These are phyloP conservation scores for Penicillium brasilianum DNA, from an alignment of 2,329 filamentous ascomycete genomes.

Conservation along the genomic window DNA sequence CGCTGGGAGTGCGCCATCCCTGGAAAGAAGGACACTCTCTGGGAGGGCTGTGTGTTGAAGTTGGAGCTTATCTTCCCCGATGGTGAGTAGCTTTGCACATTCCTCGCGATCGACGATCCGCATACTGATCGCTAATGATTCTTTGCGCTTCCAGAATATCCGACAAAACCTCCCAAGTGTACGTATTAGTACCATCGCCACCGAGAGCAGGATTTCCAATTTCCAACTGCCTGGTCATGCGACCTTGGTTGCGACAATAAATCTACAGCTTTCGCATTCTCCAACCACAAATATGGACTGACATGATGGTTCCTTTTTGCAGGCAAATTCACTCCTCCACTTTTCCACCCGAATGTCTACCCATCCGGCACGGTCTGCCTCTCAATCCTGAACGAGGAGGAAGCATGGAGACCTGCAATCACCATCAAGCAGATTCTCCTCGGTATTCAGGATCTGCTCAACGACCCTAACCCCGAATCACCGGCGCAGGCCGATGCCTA, in stretches of 20 bases:
- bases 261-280: background rate
- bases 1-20: conserved; percentile 96
- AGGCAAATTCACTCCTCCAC: conserved; percentile 95
- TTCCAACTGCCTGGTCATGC: background rate
- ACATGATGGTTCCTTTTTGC: conserved; percentile 11
- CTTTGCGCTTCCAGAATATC: conserved; percentile 72
- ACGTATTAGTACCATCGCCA: conserved; percentile 48
- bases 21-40: conserved; percentile 94
- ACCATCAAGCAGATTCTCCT: conserved; percentile 97
- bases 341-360: conserved; percentile 99
- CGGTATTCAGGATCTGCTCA: conserved; percentile 91
- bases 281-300: conserved; percentile 1
- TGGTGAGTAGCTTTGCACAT: conserved; percentile 61
- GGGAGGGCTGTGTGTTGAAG: conserved; percentile 98
- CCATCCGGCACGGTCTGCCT: conserved; percentile 97
- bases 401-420: conserved; percentile 97
- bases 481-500: conserved; percentile 97
- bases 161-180: conserved; percentile 99
- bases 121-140: conserved; percentile 20
- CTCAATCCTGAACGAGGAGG: conserved; percentile 96
- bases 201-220: background rate
- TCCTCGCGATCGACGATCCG: conserved; percentile 12
- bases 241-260: background rate
- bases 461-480: conserved; percentile 96
- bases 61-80: conserved; percentile 91